phyloP scores from a whole-genome alignment of 495 filamentous ascomycete genomes.

The Paragyromitra xinjiangensis region DNA sequence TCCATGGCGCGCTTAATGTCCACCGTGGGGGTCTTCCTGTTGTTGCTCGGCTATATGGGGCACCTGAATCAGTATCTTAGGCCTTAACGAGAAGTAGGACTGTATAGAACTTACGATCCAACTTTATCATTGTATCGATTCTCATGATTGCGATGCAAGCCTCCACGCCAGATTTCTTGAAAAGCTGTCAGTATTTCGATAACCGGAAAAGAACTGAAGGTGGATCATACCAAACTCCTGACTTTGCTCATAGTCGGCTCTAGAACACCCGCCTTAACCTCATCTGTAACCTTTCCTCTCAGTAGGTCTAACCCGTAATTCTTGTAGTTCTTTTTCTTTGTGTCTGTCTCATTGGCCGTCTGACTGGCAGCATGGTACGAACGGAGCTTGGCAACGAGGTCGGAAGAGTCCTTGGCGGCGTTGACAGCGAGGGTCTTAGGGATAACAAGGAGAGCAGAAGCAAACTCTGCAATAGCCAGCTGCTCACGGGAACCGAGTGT shows the following conservation, averaged over 20 bases:
- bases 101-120: constrained; percentile 69
- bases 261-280: constrained; percentile 91
- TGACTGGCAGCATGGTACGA: constrained; percentile 94
- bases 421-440: constrained; percentile 97
- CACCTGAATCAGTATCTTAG: background rate
- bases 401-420: constrained; percentile 92
- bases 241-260: constrained; percentile 99
- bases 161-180: constrained; percentile 90
- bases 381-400: constrained; percentile 93
- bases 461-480: constrained; percentile 97
- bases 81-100: background rate
- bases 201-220: background rate
- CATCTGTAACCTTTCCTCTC: constrained; percentile 90
- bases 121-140: constrained; percentile 98
- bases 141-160: constrained; percentile 99
- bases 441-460: constrained; percentile 89
- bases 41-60: constrained; percentile 46
- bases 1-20: constrained; percentile 23
- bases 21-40: constrained; percentile 56
- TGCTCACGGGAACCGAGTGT: constrained; percentile 97
- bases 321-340: constrained; percentile 93
- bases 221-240: constrained; percentile 71
- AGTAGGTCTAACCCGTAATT: constrained; percentile 95
- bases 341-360: constrained; percentile 81
- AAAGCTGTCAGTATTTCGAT: background rate